phyloP scores from a whole-genome alignment of 805 yeast species.

The Nakazawaea wyomingensis region DNA sequence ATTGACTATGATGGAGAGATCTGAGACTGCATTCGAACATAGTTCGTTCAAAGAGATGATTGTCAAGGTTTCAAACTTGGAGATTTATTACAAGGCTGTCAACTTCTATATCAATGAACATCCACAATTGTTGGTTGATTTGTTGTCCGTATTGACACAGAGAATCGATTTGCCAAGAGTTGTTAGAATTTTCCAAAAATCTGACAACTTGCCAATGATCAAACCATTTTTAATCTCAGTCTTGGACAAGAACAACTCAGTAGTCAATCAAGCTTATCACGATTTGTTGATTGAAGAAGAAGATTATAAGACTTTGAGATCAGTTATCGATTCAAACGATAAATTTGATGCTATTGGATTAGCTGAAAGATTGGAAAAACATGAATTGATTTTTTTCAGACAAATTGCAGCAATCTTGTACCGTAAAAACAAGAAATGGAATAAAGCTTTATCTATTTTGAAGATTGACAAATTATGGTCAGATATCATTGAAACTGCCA shows the following conservation, averaged over 20 bases:
- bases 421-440: conserved; percentile 92
- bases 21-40: conserved; percentile 91
- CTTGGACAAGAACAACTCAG: conserved; percentile 80
- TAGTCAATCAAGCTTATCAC: conserved; percentile 93
- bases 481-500: conserved; percentile 90
- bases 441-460: conserved; percentile 79
- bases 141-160: conserved; percentile 77
- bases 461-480: conserved; percentile 93
- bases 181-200: conserved; percentile 87
- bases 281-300: conserved; percentile 94
- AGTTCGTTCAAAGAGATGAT: conserved; percentile 89
- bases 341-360: conserved; percentile 88
- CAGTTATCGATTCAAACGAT: conserved; percentile 84
- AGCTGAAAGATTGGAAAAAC: conserved; percentile 90
- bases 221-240: conserved; percentile 93
- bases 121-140: conserved; percentile 84
- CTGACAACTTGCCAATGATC: conserved; percentile 93
- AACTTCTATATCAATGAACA: conserved; percentile 90
- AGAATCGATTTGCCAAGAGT: conserved; percentile 93
- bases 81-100: conserved; percentile 94
- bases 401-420: conserved; percentile 93
- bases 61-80: conserved; percentile 92
- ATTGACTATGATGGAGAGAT: conserved; percentile 90
- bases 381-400: conserved; percentile 86
- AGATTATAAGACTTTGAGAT: conserved; percentile 84